phyloP scores from a whole-genome alignment of 2,329 filamentous ascomycete genomes.

The Acrocalymma vagum region DNA sequence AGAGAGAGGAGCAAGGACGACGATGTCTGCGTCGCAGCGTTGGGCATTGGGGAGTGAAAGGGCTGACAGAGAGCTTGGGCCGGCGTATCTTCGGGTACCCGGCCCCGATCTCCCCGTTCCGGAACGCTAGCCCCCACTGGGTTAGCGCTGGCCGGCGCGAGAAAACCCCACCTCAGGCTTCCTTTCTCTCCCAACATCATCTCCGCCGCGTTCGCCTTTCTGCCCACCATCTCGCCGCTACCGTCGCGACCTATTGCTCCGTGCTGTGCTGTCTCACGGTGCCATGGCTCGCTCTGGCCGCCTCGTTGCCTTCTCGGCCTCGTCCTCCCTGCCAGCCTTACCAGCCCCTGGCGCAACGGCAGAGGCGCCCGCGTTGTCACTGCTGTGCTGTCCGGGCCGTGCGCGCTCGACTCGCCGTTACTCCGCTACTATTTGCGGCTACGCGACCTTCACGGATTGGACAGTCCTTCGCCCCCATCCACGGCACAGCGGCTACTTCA shows the following conservation, averaged over 20 bases:
- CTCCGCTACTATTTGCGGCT: slow-evolving; percentile 49
- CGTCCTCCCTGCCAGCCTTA: too few relatives aligned
- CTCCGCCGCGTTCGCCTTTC: slow-evolving; percentile 4
- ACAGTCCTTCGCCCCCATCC: slow-evolving; percentile 46
- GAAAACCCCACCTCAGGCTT: slow-evolving; percentile 42
- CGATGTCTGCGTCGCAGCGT: slow-evolving; percentile 8
- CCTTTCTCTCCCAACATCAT: slow-evolving; percentile 17
- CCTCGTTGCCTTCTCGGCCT: too few relatives aligned
- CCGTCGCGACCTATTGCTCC: slow-evolving; percentile 9
- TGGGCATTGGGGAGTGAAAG: slow-evolving; percentile 12
- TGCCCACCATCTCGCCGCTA: slow-evolving; percentile 3
- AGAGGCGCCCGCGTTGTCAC: slow-evolving; percentile 37
- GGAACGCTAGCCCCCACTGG: slow-evolving; percentile 10
- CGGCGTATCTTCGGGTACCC: slow-evolving; percentile 29
- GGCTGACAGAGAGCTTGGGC: slow-evolving; percentile 10
- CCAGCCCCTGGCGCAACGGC: slow-evolving; percentile 14
- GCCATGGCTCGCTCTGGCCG: too few relatives aligned
- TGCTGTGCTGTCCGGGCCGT: slow-evolving; percentile 37
- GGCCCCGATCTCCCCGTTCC: too few relatives aligned
- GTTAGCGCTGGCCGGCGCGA: slow-evolving; percentile 27
- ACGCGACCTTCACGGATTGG: slow-evolving; percentile 51
- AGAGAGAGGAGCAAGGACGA: too few relatives aligned
- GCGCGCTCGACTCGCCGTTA: slow-evolving; percentile 43
- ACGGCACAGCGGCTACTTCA: slow-evolving; percentile 49
- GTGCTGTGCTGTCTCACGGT: too few relatives aligned